These are phyloP conservation scores for Fagopyrum esculentum DNA, from an alignment of 148 eudicot genomes.

Conservation along the genomic window DNA sequence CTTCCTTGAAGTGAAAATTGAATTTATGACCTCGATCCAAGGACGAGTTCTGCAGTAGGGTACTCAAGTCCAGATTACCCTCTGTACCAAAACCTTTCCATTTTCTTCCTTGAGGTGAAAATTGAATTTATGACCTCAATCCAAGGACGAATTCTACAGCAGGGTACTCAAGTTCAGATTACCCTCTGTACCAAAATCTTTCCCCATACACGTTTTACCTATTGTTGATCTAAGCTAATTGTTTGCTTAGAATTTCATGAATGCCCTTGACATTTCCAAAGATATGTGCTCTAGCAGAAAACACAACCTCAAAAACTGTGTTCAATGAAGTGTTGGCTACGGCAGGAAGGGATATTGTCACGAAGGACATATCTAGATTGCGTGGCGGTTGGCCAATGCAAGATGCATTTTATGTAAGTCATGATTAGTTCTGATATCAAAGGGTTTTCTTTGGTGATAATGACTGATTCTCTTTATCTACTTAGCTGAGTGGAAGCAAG, in stretches of 20 bases:
- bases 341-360: constrained; percentile 84
- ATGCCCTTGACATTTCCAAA: constrained; percentile 39
- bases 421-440: background rate
- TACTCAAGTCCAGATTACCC: background rate
- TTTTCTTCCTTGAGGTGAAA: background rate
- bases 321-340: constrained; percentile 85
- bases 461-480: too few relatives aligned
- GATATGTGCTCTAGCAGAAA: constrained; percentile 88
- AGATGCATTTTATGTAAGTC: constrained; percentile 87
- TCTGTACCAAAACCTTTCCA: background rate
- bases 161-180: background rate
- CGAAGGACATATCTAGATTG: constrained; percentile 90
- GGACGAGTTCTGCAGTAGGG: background rate
- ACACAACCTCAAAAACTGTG: constrained; percentile 65
- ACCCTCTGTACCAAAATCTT: background rate
- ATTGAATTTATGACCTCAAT: background rate
- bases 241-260: background rate
- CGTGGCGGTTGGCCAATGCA: constrained; percentile 99
- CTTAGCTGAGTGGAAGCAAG: background rate
- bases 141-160: background rate
- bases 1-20: background rate
- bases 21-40: background rate
- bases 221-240: background rate
- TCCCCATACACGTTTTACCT: background rate
- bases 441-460: background rate